phyloP scores from a whole-genome alignment of 208 protist species.

The Acanthamoeba polyphaga region DNA sequence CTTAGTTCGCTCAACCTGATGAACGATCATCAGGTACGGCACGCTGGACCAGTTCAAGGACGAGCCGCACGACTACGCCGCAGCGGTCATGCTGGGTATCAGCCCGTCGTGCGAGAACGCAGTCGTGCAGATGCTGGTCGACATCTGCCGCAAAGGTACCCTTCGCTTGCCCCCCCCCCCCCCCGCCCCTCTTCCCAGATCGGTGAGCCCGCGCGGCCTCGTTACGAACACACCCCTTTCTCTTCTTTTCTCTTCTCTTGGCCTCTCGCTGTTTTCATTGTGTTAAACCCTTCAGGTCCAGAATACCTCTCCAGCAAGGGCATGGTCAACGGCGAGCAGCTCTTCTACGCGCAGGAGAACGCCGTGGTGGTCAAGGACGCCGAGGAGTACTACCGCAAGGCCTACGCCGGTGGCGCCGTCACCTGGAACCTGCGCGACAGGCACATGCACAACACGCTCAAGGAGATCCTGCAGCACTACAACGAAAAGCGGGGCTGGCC shows the following conservation, averaged over 20 bases:
- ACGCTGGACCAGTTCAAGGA: slow-evolving; percentile 59
- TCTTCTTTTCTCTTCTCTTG: background rate
- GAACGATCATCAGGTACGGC: background rate
- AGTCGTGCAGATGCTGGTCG: slow-evolving; percentile 33
- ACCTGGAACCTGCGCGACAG: slow-evolving; percentile 67
- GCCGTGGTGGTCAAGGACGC: slow-evolving; percentile 61
- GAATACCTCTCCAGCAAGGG: slow-evolving; percentile 30
- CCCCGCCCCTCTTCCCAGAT: too few relatives aligned
- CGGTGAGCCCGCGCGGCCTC: too few relatives aligned
- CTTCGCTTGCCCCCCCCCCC: background rate
- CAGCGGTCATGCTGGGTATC: slow-evolving; percentile 46
- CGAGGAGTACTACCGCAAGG: slow-evolving; percentile 73
- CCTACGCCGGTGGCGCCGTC: slow-evolving; percentile 53
- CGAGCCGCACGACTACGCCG: slow-evolving; percentile 62
- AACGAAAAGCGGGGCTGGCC: slow-evolving; percentile 10
- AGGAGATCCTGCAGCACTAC: slow-evolving; percentile 60
- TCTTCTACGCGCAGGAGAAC: slow-evolving; percentile 61
- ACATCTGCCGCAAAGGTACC: slow-evolving; percentile 37
- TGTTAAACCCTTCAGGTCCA: slow-evolving; percentile 26
- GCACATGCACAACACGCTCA: slow-evolving; percentile 65
- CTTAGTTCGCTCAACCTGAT: too few relatives aligned
- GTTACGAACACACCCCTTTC: background rate
- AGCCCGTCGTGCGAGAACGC: slow-evolving; percentile 10
- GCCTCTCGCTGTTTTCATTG: background rate
- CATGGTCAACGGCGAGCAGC: slow-evolving; percentile 30